phyloP scores from a whole-genome alignment of 2,329 filamentous ascomycete species.

The Scedosporium apiospermum region DNA sequence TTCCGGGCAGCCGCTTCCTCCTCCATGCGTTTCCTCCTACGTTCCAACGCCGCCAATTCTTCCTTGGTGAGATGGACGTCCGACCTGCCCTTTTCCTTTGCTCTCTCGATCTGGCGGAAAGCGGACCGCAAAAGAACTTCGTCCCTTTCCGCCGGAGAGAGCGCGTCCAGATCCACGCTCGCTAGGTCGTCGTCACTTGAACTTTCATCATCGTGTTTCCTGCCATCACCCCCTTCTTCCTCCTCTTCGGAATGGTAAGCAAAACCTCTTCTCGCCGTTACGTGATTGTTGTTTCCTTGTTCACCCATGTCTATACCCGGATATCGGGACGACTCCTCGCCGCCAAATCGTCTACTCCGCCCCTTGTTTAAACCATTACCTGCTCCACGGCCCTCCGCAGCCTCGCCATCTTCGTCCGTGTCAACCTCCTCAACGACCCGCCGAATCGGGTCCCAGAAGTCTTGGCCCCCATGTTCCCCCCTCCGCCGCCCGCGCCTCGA shows the following conservation, averaged over 20 bases:
- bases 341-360: slow-evolving; percentile 36
- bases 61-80: slow-evolving; percentile 73
- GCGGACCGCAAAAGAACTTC: slow-evolving; percentile 70
- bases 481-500: slow-evolving; percentile 67
- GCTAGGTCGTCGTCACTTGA: slow-evolving; percentile 36
- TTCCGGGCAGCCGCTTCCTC: slow-evolving; percentile 29
- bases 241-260: slow-evolving; percentile 10
- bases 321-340: slow-evolving; percentile 51
- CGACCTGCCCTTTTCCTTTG: slow-evolving; percentile 63
- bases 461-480: slow-evolving; percentile 11
- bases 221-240: slow-evolving; percentile 30
- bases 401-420: slow-evolving; percentile 45
- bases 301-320: slow-evolving; percentile 49
- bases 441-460: slow-evolving; percentile 25
- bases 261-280: slow-evolving; percentile 9
- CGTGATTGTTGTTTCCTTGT: slow-evolving; percentile 24
- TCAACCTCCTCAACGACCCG: slow-evolving; percentile 56
- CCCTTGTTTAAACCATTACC: slow-evolving; percentile 13
- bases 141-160: slow-evolving; percentile 56
- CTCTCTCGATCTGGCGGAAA: slow-evolving; percentile 68
- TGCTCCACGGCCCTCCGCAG: slow-evolving; percentile 42
- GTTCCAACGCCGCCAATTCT: slow-evolving; percentile 73
- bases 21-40: slow-evolving; percentile 50
- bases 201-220: slow-evolving; percentile 30
- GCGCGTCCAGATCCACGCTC: slow-evolving; percentile 37